phyloP scores from a whole-genome alignment of 1,284 basidiomycete species.

The Sutorius eximius region DNA sequence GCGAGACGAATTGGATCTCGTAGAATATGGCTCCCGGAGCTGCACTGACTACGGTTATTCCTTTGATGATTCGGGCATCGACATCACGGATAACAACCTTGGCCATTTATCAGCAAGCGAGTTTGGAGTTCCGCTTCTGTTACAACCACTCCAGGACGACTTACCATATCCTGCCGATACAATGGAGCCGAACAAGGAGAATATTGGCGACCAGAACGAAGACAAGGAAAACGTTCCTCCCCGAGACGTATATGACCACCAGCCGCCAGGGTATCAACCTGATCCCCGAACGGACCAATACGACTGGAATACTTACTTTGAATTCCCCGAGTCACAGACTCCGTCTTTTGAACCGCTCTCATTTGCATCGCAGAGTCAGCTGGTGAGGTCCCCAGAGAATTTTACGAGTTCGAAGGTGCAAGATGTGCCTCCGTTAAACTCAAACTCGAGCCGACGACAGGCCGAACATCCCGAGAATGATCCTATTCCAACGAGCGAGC shows the following conservation, averaged over 20 bases:
- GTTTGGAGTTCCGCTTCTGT: conserved; percentile 4
- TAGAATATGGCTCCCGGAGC: not conserved
- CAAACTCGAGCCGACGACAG: conserved; percentile 2
- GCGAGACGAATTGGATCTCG: not conserved
- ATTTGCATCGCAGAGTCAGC: conserved; percentile 24
- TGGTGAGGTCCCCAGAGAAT: not conserved
- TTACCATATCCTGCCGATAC: not conserved
- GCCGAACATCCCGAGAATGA: not conserved
- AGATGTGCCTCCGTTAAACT: conserved; percentile 5
- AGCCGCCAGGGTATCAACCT: not conserved
- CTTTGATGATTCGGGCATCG: conserved; percentile 33
- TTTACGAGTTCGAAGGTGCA: conserved; percentile 5
- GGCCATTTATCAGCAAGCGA: conserved; percentile 5
- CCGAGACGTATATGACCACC: not conserved
- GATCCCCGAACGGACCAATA: conserved; percentile 4
- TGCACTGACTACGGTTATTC: not conserved
- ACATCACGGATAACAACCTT: conserved; percentile 8
- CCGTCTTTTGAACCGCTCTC: conserved; percentile 29
- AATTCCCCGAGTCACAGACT: conserved; percentile 23
- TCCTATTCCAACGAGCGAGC: conserved; percentile 1
- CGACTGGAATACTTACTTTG: conserved; percentile 29
- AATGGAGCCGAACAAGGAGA: conserved; percentile 15
- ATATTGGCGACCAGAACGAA: conserved; percentile 8
- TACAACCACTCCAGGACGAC: not conserved
- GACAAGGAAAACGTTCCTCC: conserved; percentile 27